phyloP scores from a whole-genome alignment of 1,139 yeast species.

The Tardiomyces blankii region DNA sequence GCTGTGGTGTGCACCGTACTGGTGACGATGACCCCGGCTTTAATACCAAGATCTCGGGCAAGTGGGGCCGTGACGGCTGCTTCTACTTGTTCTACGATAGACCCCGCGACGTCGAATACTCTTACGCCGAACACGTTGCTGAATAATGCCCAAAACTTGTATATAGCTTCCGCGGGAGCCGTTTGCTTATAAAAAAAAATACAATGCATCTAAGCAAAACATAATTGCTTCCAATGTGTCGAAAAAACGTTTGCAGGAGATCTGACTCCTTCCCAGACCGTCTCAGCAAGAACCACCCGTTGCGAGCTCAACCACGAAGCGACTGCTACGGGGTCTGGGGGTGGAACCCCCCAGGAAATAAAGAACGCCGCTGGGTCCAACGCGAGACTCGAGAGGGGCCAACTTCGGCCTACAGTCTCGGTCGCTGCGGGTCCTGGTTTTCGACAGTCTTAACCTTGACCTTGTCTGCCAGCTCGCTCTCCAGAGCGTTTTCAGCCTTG shows the following conservation, averaged over 20 bases:
- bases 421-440: neutral
- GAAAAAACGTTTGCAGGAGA: too few species aligned
- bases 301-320: too few species aligned
- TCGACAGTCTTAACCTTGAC: constrained; percentile 2
- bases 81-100: constrained; percentile 2
- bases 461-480: constrained; percentile 3
- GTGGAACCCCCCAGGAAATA: too few species aligned
- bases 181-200: neutral
- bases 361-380: too few species aligned
- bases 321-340: too few species aligned
- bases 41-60: neutral
- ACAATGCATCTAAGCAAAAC: neutral
- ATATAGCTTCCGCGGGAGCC: too few species aligned
- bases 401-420: neutral
- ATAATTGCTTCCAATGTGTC: too few species aligned
- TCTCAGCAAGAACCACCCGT: too few species aligned
- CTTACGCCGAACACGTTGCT: neutral
- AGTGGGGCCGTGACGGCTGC: constrained; percentile 4
- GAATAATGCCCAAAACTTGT: neutral
- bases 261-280: too few species aligned
- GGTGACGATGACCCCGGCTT: neutral
- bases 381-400: too few species aligned
- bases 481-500: neutral
- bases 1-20: neutral
- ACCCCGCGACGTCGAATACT: neutral